Base-by-base conservation (phyloP, 768 basidiomycete species). In the Mycena kentingensis region DNA sequence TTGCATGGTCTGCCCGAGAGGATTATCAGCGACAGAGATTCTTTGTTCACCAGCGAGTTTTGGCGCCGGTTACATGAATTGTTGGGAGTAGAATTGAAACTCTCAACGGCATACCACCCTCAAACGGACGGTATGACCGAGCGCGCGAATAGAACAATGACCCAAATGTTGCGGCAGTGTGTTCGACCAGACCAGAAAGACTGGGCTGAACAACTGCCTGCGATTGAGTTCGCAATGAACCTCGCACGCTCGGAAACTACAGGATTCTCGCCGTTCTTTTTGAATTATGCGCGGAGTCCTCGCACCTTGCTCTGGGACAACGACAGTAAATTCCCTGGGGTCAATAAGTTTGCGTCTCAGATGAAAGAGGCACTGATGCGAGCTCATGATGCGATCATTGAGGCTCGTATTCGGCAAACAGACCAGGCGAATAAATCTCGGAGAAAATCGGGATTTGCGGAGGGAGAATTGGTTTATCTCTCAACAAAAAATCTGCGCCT, bases 381-480 rank as follows among this genome's bases (percentile, higher is more conserved):
- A 16, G 71, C 68, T 0, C 64, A 65, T 24, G 68, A 72, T 32
- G 63, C 61, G 25, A 55, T 73, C 0, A 46, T 67, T 46, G 18
- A 46, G 1, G 62, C 68, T 1, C 65, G 67, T 31, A 52, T 66
- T 0, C 21, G 54, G 0, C 70, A 73, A 28, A 63, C 68, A 0
- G 16, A 47, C 10, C 38, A 54, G 2, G 66, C 66, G 0, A 67
- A 73, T 42, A 22, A 49, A 18, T n/a, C 52, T 18, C 54, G 65
- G 3, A 32, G 37, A 4, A 47, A 57, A 2, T 49, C 49, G 6
- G 12, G 21, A 0, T 71, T 65, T 46, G 19, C 37, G 2, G 62
- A 64, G 2, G 66, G 66, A 3, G 70, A 75, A 28, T 34, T 39
- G 0, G 72, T 74, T 1, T 54, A 73, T 19, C 24, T 54, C 12